Conservation (phyloP, 2,329 filamentous ascomycete species). For the Clonostachys solani region DNA sequence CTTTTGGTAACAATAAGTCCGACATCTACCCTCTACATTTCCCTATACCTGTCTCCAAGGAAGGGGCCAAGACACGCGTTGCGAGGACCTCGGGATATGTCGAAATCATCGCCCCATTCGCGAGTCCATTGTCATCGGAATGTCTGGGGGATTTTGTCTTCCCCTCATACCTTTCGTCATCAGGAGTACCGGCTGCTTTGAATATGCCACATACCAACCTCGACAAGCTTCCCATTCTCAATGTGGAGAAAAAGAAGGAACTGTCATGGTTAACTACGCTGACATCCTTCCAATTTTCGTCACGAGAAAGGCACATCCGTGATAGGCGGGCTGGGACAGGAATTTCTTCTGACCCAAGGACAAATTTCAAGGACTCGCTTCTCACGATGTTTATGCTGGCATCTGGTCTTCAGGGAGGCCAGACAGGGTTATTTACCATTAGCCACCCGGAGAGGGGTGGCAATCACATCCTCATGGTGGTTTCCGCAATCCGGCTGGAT, state of each 20-base stretch:
- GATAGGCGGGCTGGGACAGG: constrained; percentile 11
- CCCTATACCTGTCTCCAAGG: constrained; percentile 29
- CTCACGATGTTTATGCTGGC: constrained; percentile 40
- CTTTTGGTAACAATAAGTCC: constrained; percentile 20
- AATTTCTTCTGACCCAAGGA: constrained; percentile 21
- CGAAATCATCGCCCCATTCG: constrained; percentile 33
- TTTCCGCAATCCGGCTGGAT: constrained; percentile 39
- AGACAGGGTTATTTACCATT: constrained; percentile 39
- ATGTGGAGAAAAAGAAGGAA: constrained; percentile 23
- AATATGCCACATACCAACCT: constrained; percentile 37
- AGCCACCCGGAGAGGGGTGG: constrained; percentile 26
- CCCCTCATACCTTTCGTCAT: constrained; percentile 20
- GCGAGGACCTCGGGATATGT: constrained; percentile 38
- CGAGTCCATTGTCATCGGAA: constrained; percentile 11
- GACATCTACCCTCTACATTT: constrained; percentile 26
- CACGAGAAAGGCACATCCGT: constrained; percentile 31
- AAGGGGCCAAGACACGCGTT: constrained; percentile 29
- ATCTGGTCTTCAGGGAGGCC: constrained; percentile 37
- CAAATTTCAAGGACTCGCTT: constrained; percentile 44
- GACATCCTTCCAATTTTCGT: constrained; percentile 32
- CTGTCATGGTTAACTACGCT: constrained; percentile 32
- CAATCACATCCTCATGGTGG: constrained; percentile 31
- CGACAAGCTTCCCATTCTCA: constrained; percentile 36
- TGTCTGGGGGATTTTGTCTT: constrained; percentile 27
- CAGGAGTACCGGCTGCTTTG: constrained; percentile 24